Evolutionary conservation across 2,329 filamentous ascomycete species (phyloP).

Genomic region (Cladophialophora exuberans): DNA sequence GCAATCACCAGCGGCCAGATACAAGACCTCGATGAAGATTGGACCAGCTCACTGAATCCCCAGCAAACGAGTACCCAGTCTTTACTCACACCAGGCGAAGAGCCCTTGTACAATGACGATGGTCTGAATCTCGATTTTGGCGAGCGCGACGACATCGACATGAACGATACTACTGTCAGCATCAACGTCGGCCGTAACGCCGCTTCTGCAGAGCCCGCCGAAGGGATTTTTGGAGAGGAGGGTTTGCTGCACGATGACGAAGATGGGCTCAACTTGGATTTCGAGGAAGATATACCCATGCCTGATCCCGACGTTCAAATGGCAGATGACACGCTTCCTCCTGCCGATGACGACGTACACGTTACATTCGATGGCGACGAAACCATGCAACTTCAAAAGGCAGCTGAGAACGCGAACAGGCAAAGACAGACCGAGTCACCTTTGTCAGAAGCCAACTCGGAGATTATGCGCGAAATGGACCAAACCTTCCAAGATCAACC

Average conservation of each 20-base stretch:
- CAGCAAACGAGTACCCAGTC: conserved; percentile 61
- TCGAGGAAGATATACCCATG: conserved; percentile 51
- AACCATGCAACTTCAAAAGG: conserved; percentile 49
- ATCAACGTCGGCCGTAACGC: conserved; percentile 92
- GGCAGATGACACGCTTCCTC: conserved; percentile 59
- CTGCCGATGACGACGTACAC: conserved; percentile 55
- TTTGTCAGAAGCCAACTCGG: conserved; percentile 57
- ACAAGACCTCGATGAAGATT: conserved; percentile 49
- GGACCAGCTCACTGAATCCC: conserved; percentile 78
- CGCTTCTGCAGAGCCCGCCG: conserved; percentile 66
- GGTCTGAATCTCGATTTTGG: conserved; percentile 76
- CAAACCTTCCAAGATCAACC: conserved; percentile 62
- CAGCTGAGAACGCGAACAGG: conserved; percentile 37
- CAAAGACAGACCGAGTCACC: conserved; percentile 55
- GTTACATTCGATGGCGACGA: conserved; percentile 49
- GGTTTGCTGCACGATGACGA: conserved; percentile 58
- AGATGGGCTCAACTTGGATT: conserved; percentile 54
- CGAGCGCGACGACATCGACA: conserved; percentile 64
- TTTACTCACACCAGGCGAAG: conserved; percentile 53
- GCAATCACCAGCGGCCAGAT: conserved; percentile 18
- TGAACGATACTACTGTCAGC: conserved; percentile 67
- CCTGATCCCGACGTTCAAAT: conserved; percentile 40
- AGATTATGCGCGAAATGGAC: conserved; percentile 64
- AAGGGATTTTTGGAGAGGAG: conserved; percentile 60
- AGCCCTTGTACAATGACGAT: conserved; percentile 61